phyloP scores from a whole-genome alignment of 371 early-diverging fungal genomes.

The Saksenaea oblongispora region DNA sequence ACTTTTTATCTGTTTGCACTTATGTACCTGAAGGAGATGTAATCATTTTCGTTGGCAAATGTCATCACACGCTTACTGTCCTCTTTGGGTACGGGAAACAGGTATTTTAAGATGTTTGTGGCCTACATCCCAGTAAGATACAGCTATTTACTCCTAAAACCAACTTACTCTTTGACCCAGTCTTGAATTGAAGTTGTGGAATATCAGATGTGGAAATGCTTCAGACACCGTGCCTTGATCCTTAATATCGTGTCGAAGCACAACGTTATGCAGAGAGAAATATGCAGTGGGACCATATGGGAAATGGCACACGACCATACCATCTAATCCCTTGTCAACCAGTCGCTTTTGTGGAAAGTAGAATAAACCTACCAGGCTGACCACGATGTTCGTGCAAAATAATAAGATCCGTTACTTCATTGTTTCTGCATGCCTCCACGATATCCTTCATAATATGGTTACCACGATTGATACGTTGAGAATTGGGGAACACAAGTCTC shows the following conservation, averaged over 20 bases:
- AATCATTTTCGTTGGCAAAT: constrained; percentile 95
- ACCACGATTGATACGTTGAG: constrained; percentile 98
- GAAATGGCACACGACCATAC: constrained; percentile 95
- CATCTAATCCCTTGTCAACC: constrained; percentile 55
- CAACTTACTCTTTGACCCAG: constrained; percentile 81
- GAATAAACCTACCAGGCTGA: constrained; percentile 73
- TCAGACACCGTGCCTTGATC: constrained; percentile 95
- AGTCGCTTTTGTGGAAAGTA: background rate
- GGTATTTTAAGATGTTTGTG: constrained; percentile 87
- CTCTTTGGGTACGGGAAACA: constrained; percentile 97
- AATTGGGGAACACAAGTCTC: constrained; percentile 95
- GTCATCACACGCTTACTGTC: constrained; percentile 97
- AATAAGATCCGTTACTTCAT: constrained; percentile 96
- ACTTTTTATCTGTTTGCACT: background rate
- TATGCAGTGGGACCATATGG: constrained; percentile 99
- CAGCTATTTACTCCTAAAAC: background rate
- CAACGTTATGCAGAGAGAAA: constrained; percentile 97
- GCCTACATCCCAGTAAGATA: constrained; percentile 45
- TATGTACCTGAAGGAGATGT: constrained; percentile 87
- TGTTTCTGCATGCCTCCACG: constrained; percentile 91
- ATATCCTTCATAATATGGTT: constrained; percentile 95
- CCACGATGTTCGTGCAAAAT: constrained; percentile 98
- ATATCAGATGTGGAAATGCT: constrained; percentile 95
- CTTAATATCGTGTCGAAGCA: constrained; percentile 95
- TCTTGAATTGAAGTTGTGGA: constrained; percentile 90